Base-by-base conservation (phyloP, 306 rosid species). In the Urtica urens region DNA sequence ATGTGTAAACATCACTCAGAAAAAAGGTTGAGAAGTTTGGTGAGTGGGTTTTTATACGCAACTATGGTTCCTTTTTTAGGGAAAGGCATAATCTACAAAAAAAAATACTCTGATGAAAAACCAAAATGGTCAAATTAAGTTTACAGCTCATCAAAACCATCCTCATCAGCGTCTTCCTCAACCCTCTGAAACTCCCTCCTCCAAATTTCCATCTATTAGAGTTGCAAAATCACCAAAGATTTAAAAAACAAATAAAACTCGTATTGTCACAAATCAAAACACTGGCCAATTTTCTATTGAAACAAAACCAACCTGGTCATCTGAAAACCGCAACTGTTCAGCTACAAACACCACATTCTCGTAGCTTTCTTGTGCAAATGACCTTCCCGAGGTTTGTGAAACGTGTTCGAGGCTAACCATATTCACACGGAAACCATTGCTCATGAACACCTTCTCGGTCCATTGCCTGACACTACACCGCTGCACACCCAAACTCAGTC, bases 391-490 rank as follows among this genome's bases (percentile, higher is more conserved):
- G 59, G 60, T 70, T 48, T 42, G 61, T 23, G 86, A 76, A 28
- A 86, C 58, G 29, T 66, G 74, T 51, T 75, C 73, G 8, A 63
- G 72, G 49, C 50, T 30, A 35, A 82, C 47, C 62, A 65, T 58
- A 39, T 82, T 74, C 47, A 77, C 92, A 51, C 78, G 63, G 65
- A 87, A 82, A 29, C 94, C 96, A 21, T 66, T 70, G 80, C 72
- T 75, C 92, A 74, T 50, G 62, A 87, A 82, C 43, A 72, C 22
- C 43, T 79, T 82, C 19, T 79, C 83, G 68, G 82, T 56, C 81
- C 84, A 70, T 46, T 68, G 66, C 46, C 70, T 52, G 28, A 60
- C 60, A 38, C 64, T 60, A 51, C 67, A 59, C 95, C 76, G 68
- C 42, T 43, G 21, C 35, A 51, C 39, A 46, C 26, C 52, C 57